A percentile compares a stretch with the other conserved stretches of the same genome.
Evolutionary conservation across 2,329 filamentous ascomycete species (phyloP).

Genomic region (Didymosphaeria variabile): DNA sequence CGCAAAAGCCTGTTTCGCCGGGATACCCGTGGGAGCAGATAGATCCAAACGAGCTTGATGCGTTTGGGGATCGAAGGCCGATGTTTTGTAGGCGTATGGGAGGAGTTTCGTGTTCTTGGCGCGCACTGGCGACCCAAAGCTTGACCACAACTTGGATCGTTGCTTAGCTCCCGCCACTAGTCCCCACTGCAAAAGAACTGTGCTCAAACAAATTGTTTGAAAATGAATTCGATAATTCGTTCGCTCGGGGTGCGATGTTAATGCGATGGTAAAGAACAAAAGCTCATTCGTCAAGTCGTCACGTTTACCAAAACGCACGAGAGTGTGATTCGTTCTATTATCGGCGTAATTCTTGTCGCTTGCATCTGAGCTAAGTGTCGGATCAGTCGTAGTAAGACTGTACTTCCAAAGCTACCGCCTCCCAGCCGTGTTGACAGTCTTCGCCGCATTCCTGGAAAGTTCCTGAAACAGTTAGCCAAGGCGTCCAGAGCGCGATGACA

Average conservation of each 20-base stretch:
- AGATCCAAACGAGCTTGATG: conserved; percentile 17
- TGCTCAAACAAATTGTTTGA: conserved; percentile 3
- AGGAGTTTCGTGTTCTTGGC: conserved; percentile 45
- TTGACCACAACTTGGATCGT: conserved; percentile 32
- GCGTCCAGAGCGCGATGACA: not conserved
- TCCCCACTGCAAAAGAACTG: not conserved
- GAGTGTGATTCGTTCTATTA: not conserved
- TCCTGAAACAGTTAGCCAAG: conserved; percentile 5
- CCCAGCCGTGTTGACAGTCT: not conserved
- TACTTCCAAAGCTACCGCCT: not conserved
- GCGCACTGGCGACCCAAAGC: conserved; percentile 20
- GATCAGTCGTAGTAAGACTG: not conserved
- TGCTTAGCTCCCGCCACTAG: conserved; percentile 19
- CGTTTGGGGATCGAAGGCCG: conserved; percentile 38
- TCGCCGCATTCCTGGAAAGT: not conserved
- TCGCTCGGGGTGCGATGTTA: not conserved
- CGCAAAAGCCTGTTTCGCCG: conserved; percentile 19
- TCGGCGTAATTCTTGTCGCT: not conserved
- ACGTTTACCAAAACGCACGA: not conserved
- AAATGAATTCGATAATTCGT: not conserved
- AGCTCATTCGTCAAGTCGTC: not conserved
- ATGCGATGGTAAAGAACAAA: not conserved
- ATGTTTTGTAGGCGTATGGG: conserved; percentile 46
- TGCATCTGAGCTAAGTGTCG: not conserved
- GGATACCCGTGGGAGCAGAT: conserved; percentile 21